A percentile compares a stretch with the other conserved stretches of the same genome.
Evolutionary conservation across 345 rosid genomes (phyloP).

Genomic region (Psidium guajava): DNA sequence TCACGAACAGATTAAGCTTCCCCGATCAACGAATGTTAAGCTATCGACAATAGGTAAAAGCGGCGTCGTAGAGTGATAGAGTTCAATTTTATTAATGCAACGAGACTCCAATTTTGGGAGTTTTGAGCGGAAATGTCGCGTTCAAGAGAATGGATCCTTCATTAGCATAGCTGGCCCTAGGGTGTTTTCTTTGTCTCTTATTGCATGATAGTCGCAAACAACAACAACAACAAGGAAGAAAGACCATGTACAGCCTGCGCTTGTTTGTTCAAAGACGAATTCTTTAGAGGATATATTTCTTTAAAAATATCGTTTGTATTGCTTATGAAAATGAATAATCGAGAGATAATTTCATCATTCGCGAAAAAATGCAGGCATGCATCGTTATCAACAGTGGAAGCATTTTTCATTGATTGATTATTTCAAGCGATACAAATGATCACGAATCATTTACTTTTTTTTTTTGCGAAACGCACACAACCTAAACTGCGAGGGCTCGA

Average conservation of each 20-base stretch:
- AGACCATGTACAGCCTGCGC: too few species aligned
- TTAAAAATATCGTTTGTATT: neutral
- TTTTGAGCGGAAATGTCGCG: neutral
- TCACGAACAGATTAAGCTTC: neutral
- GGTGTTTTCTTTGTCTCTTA: neutral
- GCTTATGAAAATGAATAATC: neutral
- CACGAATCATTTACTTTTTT: neutral
- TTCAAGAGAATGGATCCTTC: neutral
- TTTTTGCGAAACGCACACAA: neutral
- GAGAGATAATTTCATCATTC: neutral
- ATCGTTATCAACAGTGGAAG: too few species aligned
- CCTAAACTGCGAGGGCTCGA: neutral
- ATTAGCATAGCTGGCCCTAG: neutral
- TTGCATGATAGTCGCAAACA: neutral
- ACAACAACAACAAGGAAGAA: neutral
- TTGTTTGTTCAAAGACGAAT: accelerated
- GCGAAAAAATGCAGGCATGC: too few species aligned
- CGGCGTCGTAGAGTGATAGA: neutral
- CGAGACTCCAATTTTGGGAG: neutral
- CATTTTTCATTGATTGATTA: too few species aligned
- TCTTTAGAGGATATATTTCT: neutral
- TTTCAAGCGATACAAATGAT: neutral
- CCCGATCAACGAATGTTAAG: neutral
- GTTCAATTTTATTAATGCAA: neutral
- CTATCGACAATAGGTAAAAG: neutral